These are phyloP conservation scores for Hemisphaericaspora xylofermentans DNA, from an alignment of 1,139 yeast species.

Conservation along the genomic window DNA sequence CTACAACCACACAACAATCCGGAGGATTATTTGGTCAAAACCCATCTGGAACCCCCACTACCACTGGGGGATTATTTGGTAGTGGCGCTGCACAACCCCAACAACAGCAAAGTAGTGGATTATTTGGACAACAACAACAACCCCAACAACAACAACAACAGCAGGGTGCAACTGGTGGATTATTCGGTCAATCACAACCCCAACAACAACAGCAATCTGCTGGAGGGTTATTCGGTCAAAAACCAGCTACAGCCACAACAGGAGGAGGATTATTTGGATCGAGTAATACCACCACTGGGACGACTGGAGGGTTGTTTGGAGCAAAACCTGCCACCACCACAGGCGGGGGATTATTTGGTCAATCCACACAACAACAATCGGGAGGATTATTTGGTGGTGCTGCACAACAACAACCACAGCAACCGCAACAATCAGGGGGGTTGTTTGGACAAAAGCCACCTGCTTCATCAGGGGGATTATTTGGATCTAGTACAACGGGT, in stretches of 20 bases:
- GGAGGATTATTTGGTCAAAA: conserved; percentile 14
- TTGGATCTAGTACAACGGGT: conserved; percentile 15
- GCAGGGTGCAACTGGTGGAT: conserved; percentile 15
- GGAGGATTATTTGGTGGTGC: conserved; percentile 32
- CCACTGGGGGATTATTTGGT: conserved; percentile 26
- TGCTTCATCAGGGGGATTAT: conserved; percentile 21
- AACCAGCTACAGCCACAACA: conserved; percentile 6
- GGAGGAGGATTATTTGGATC: conserved; percentile 18
- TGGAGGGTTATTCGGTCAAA: conserved; percentile 26
- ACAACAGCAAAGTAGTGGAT: conserved; percentile 8
- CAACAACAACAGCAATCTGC: conserved; percentile 9
- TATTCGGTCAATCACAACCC: conserved; percentile 10
- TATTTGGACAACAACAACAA: conserved; percentile 14
- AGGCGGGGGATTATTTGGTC: conserved; percentile 16
- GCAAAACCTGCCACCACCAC: conserved; percentile 6
- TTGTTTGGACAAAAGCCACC: conserved; percentile 24
- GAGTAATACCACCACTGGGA: conserved; percentile 3
- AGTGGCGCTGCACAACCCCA: conserved; percentile 10
- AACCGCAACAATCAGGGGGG: conserved; percentile 20
- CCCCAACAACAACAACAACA: conserved; percentile 7
- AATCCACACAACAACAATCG: conserved; percentile 8
- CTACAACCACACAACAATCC: not conserved
- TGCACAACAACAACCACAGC: conserved; percentile 11
- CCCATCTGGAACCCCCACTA: conserved; percentile 20
- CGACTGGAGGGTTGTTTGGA: conserved; percentile 23